Evolutionary conservation across 139 green algal species (phyloP), one percentile per base, ranked within the genome.

Genomic region (Coelastrella sp.): DNA sequence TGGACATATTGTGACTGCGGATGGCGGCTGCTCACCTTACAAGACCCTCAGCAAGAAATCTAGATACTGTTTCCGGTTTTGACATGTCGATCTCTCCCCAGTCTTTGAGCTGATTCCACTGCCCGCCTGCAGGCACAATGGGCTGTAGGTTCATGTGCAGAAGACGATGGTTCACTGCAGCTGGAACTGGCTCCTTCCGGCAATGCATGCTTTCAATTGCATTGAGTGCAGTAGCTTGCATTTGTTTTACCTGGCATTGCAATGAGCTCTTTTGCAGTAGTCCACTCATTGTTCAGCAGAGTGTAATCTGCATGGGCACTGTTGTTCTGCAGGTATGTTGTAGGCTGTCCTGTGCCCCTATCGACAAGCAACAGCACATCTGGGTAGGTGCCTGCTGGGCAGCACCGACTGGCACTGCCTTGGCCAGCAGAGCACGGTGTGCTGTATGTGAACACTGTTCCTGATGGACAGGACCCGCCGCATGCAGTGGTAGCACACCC

Each of bases 41-140:
- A 5, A 91, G 80, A 10, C 88, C 88, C 16, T 47, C 19, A 65
- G 78, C 73, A 56, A 94, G 76, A 68, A 94, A 94, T 16, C 10
- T 73, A 2, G 73, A 20, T 32, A 94, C 59, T 10, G 32, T 60
- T 4, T 73, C 60, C 7, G 90, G 47, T 3, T 81, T 73, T 4
- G 92, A 58, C 87, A 94, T 92, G 85, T 93, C 80, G 4, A 93
- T 78, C 90, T 94, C 92, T 0, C 56, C 73, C 10, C 87, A 89
- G 14, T 92, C 88, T n/a, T 83, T 87, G 10, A 88, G 57, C 90
- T 75, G 83, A 65, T 89, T 68, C 86, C 89, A 87, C 79, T 80
- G 47, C 58, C 89, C 91, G 23, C 91, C 91, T 91, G 59, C 75
- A 47, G 0, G 32, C 7, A 68, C 17, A 76, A 17, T n/a, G 11